Conservation (phyloP, 1,284 basidiomycete species). For the Moniliophthora roreri region DNA sequence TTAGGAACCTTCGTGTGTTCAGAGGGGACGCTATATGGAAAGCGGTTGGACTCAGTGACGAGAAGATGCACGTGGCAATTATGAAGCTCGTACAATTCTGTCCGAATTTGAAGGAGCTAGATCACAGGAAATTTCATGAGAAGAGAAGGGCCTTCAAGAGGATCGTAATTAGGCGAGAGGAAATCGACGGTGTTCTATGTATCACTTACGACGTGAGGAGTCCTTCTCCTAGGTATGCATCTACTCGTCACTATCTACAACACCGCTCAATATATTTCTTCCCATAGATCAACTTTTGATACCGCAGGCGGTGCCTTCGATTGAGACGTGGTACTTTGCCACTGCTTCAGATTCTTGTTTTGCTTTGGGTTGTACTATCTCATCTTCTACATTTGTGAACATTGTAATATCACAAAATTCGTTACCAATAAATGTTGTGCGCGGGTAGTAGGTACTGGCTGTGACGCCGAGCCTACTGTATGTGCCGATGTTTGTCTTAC, state of each 20-base stretch:
- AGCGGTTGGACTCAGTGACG: constrained; percentile 30
- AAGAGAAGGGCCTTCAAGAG: constrained; percentile 32
- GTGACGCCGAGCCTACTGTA: neutral
- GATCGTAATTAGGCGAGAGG: constrained; percentile 35
- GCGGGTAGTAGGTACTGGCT: too few species aligned
- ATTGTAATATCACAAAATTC: too few species aligned
- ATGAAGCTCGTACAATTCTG: constrained; percentile 35
- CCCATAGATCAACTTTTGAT: neutral
- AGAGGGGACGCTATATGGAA: constrained; percentile 40
- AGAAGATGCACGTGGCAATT: constrained; percentile 38
- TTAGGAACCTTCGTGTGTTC: constrained; percentile 40
- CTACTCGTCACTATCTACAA: neutral
- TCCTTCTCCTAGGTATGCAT: constrained; percentile 30
- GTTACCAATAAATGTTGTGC: too few species aligned
- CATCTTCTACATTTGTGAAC: too few species aligned
- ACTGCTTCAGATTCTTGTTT: too few species aligned
- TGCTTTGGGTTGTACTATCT: too few species aligned
- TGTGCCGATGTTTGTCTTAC: neutral
- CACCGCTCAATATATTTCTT: neutral
- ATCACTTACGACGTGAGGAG: constrained; percentile 33
- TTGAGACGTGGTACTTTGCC: neutral
- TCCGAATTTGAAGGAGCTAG: constrained; percentile 40
- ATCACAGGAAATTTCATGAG: constrained; percentile 34
- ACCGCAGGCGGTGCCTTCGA: constrained; percentile 3
- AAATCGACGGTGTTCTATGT: constrained; percentile 23